Evolutionary conservation across 2,329 filamentous ascomycete species (phyloP).

Genomic region (Penicillium sp.): DNA sequence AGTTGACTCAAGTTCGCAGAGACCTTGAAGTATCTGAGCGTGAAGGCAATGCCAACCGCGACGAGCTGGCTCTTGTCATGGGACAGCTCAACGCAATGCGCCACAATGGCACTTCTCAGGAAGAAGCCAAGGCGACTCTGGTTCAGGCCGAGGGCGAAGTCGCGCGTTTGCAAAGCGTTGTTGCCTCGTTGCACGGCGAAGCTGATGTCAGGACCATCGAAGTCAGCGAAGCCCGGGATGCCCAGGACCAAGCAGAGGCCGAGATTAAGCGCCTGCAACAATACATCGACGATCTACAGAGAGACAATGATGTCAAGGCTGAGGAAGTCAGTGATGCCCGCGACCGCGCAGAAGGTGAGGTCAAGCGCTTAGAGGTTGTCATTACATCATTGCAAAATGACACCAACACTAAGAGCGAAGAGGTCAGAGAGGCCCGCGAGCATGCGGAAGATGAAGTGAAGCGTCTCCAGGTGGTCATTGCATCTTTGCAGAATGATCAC

Average conservation of each 20-base stretch:
- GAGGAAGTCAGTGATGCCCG: conserved; percentile 17
- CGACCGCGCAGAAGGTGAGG: conserved; percentile 18
- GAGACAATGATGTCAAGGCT: conserved; percentile 25
- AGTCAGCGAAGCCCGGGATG: conserved; percentile 24
- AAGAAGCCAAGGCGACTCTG: conserved; percentile 32
- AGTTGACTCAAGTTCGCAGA: conserved; percentile 62
- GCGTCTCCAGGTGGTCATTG: conserved; percentile 26
- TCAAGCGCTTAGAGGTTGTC: conserved; percentile 15
- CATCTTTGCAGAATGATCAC: background rate
- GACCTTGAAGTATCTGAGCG: conserved; percentile 58
- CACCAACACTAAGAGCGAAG: conserved; percentile 16
- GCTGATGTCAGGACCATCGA: conserved; percentile 28
- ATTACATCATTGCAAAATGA: conserved; percentile 19
- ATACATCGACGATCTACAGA: conserved; percentile 51
- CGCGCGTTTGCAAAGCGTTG: conserved; percentile 49
- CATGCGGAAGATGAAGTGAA: conserved; percentile 28
- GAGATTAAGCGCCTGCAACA: conserved; percentile 39
- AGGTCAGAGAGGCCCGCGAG: conserved; percentile 21
- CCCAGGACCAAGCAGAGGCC: conserved; percentile 21
- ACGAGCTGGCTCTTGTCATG: conserved; percentile 44
- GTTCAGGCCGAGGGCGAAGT: conserved; percentile 35
- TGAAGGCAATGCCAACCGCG: conserved; percentile 40
- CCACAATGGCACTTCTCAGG: conserved; percentile 38
- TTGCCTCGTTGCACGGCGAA: conserved; percentile 48
- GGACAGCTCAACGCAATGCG: conserved; percentile 46